A percentile compares a stretch with the other conserved stretches of the same genome.
phyloP scores from a whole-genome alignment of 169 alveolate species.

The Plasmodium malariae region DNA sequence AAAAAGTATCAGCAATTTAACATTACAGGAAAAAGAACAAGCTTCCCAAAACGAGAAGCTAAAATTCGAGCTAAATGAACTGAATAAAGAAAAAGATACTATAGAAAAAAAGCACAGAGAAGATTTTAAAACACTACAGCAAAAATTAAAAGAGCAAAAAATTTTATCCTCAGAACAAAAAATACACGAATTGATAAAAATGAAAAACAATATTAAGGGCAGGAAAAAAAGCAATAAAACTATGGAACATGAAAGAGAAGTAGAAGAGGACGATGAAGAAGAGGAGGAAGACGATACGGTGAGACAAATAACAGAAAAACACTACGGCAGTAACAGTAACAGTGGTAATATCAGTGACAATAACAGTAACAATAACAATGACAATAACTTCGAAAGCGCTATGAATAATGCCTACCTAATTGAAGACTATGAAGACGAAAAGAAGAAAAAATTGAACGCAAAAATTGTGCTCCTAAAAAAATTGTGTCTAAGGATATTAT shows the following conservation, averaged over 20 bases:
- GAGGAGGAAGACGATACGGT: neutral
- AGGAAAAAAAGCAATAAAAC: conserved; percentile 30
- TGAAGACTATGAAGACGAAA: conserved; percentile 65
- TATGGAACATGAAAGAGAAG: conserved; percentile 1
- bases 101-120: conserved; percentile 76
- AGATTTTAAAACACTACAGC: conserved; percentile 65
- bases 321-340: neutral
- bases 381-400: neutral
- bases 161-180: conserved; percentile 65
- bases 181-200: conserved; percentile 43
- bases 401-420: neutral
- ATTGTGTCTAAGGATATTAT: conserved; percentile 60
- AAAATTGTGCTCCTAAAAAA: conserved; percentile 57
- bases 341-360: neutral
- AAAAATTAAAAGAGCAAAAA: conserved; percentile 76
- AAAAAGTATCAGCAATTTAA: conserved; percentile 44
- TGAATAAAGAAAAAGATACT: conserved; percentile 63
- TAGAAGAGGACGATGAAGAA: neutral
- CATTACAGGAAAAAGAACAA: conserved; percentile 53
- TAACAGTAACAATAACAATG: conserved; percentile 1
- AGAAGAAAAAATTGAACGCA: conserved; percentile 42
- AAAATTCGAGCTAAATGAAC: conserved; percentile 42
- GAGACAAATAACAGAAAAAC: too few species aligned
- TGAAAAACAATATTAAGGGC: conserved; percentile 32
- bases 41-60: conserved; percentile 15